phyloP scores from a whole-genome alignment of 1,284 basidiomycete species.

The Naganishia sp. region DNA sequence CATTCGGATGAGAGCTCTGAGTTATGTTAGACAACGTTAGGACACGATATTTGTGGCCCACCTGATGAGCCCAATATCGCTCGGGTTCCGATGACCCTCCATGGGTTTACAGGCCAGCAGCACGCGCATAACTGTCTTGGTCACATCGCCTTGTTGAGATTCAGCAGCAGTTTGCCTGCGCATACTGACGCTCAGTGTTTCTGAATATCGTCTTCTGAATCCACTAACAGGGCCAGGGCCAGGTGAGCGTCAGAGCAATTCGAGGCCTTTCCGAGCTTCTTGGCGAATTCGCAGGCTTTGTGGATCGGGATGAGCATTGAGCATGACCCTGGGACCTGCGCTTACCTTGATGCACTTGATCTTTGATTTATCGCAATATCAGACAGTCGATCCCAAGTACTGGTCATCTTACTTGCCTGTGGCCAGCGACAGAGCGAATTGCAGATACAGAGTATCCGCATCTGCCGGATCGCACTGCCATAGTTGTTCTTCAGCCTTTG shows the following conservation, averaged over 20 bases:
- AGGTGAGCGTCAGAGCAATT: constrained; percentile 11
- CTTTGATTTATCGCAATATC: neutral
- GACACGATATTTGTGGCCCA: neutral
- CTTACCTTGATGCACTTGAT: constrained; percentile 6
- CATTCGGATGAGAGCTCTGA: constrained; percentile 16
- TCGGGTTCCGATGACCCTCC: neutral
- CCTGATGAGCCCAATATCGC: constrained; percentile 3
- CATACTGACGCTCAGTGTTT: neutral
- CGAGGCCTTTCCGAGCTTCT: constrained; percentile 7
- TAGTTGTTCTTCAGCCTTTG: constrained; percentile 12
- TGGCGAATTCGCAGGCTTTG: constrained; percentile 7
- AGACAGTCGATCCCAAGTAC: neutral
- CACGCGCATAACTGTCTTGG: constrained; percentile 5
- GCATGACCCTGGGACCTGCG: neutral
- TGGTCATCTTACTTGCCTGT: constrained; percentile 1
- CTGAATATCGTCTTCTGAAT: too few species aligned
- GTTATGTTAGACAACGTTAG: too few species aligned
- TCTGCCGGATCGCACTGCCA: constrained; percentile 17
- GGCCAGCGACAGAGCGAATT: neutral
- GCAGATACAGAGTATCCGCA: constrained; percentile 22
- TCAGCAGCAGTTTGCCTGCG: constrained; percentile 6
- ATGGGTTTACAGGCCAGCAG: neutral
- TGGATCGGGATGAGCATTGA: too few species aligned
- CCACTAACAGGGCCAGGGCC: constrained; percentile 10
- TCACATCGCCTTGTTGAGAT: neutral